phyloP scores from a whole-genome alignment of 2,329 filamentous ascomycete species.

The Blumeria hordei region DNA sequence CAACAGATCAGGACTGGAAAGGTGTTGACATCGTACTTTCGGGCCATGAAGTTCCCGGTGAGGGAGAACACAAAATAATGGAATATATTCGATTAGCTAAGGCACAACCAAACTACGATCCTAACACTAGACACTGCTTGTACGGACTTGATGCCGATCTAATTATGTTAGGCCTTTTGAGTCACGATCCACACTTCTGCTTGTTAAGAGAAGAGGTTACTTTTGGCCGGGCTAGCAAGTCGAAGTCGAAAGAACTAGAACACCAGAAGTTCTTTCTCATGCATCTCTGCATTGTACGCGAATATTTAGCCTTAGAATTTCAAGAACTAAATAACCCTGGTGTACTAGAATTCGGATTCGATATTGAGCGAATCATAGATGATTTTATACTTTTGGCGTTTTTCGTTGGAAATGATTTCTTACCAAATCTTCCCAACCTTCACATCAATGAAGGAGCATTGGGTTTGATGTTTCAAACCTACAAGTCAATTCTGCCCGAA shows the following conservation, averaged over 20 bases:
- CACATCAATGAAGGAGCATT: conserved; percentile 97
- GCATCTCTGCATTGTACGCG: conserved; percentile 90
- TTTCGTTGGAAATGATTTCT: conserved; percentile 97
- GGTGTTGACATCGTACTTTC: conserved; percentile 88
- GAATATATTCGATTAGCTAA: conserved; percentile 97
- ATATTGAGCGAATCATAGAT: conserved; percentile 91
- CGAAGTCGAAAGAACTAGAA: conserved; percentile 86
- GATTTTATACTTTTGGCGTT: conserved; percentile 99
- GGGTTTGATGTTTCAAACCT: conserved; percentile 90
- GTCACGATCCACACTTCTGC: conserved; percentile 96
- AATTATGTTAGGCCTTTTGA: conserved; percentile 93
- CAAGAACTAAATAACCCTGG: conserved; percentile 65
- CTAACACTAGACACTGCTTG: conserved; percentile 85
- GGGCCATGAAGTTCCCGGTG: conserved; percentile 90
- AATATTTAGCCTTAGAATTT: conserved; percentile 92
- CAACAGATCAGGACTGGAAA: conserved; percentile 93
- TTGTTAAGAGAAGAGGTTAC: conserved; percentile 92
- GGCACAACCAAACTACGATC: conserved; percentile 76
- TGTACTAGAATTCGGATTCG: conserved; percentile 51
- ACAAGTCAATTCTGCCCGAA: conserved; percentile 71
- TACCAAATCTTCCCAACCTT: conserved; percentile 83
- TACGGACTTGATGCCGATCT: conserved; percentile 94
- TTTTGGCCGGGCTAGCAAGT: conserved; percentile 68
- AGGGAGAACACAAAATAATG: conserved; percentile 99
- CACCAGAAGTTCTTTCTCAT: conserved; percentile 97